Base-by-base conservation (phyloP, 2,329 filamentous ascomycete genomes). In the Diplodia mutila region DNA sequence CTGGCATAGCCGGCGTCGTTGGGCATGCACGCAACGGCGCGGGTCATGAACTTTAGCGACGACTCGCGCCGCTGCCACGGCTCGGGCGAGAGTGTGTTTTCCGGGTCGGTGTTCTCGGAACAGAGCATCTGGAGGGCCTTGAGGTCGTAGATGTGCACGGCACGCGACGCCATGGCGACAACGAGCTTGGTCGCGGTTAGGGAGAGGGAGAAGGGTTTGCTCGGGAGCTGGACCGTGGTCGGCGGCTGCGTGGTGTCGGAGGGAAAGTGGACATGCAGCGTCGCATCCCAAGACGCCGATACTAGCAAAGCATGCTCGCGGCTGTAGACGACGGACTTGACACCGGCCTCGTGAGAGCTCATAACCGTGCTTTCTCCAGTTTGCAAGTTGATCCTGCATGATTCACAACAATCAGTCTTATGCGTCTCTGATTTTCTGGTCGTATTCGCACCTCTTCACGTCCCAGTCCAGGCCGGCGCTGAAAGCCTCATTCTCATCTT, bases 1-100 rank as follows among this genome's bases (percentile, higher is more conserved):
- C 91, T 94, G 11, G 94, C 94, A 77, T 98, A 99, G 5, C 95
- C 95, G 12, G 91, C 91, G 72, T 97, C 95, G 74, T 95, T 94
- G 16, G 95, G 94, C 95, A 99, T 98, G 79, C 94, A 97, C 18
- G 93, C 90, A 0, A 98, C 91, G 21, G 92, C 92, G 69, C 95
- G 88, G 1, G 94, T 98, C 84, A 97, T 93, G 81, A 97, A 99
- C 78, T 97, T 97, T 75, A 99, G 86, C 29, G 91, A 96, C 64
- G 92, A 97, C 79, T 99, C 95, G 69, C 95, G 89, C 73, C 92
- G 88, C 80, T 99, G 95, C 93, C 93, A 97, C 0, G 94, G 94
- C 76, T 91, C 86, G 65, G 93, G 81, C 23, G 84, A 80, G 21
- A 86, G 76, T 52, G 75, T 77, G 67, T 80, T 75, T 11, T 75